Conservation (phyloP, 768 basidiomycete genomes). For the Suillus plorans region DNA sequence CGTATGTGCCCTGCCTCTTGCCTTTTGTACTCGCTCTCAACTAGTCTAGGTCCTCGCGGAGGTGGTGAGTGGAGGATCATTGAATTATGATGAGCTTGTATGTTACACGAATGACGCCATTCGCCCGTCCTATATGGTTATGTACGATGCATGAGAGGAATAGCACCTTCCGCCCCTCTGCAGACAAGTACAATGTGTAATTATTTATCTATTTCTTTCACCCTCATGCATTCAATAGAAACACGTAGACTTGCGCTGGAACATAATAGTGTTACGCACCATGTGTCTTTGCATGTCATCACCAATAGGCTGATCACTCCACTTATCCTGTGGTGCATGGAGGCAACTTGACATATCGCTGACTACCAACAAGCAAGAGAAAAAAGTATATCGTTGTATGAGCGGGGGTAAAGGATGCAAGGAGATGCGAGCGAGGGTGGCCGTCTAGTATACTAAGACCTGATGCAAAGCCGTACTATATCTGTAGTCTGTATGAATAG, state of each 20-base stretch:
- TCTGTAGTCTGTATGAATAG: conserved; percentile 19
- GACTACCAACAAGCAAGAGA: background rate
- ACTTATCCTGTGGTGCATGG: background rate
- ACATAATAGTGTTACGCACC: background rate
- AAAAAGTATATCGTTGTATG: conserved; percentile 20
- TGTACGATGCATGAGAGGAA: conserved; percentile 52
- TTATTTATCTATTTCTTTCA: background rate
- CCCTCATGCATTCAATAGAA: background rate
- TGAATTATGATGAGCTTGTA: conserved; percentile 72
- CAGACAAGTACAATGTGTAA: background rate
- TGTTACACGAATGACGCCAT: conserved; percentile 74
- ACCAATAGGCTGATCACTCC: background rate
- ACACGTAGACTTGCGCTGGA: background rate
- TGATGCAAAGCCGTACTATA: conserved; percentile 22
- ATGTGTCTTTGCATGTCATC: background rate
- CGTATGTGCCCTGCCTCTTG: conserved; percentile 36
- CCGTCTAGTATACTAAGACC: conserved; percentile 39
- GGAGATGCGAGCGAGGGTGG: conserved; percentile 18
- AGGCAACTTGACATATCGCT: background rate
- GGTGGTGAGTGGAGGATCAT: conserved; percentile 49
- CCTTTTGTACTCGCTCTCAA: conserved; percentile 7
- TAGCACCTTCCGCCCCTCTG: background rate
- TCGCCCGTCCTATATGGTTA: conserved; percentile 66
- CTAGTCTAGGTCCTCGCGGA: conserved; percentile 61
- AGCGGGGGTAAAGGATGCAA: conserved; percentile 29